phyloP scores from a whole-genome alignment of 2,329 filamentous ascomycete genomes.

The Fusarium camptoceras region DNA sequence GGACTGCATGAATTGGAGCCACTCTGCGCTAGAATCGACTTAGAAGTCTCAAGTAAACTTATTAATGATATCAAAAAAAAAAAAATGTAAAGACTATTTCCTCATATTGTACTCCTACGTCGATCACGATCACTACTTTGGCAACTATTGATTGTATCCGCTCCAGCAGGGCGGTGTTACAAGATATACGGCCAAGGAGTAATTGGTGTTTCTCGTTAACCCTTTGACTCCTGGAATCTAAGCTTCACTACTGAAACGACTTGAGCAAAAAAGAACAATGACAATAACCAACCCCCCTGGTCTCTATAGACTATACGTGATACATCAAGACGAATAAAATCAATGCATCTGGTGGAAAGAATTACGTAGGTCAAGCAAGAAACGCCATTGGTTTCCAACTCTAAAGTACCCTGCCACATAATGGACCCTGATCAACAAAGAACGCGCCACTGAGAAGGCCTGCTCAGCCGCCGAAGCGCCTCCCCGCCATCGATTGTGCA shows the following conservation, averaged over 20 bases:
- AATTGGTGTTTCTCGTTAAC: slow-evolving; percentile 5
- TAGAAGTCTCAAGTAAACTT: slow-evolving; percentile 5
- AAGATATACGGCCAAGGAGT: neutral
- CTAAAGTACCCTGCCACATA: slow-evolving; percentile 29
- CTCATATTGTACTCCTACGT: neutral
- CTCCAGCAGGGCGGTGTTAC: slow-evolving; percentile 13
- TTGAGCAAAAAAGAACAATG: neutral
- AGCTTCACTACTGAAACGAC: slow-evolving; percentile 1
- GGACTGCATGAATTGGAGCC: neutral
- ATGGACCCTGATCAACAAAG: slow-evolving; percentile 32
- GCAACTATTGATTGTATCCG: neutral
- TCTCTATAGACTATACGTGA: neutral
- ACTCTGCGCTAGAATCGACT: slow-evolving; percentile 8
- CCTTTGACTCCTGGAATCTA: slow-evolving; percentile 2
- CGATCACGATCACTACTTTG: neutral
- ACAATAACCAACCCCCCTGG: neutral
- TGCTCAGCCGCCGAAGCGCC: slow-evolving; percentile 39
- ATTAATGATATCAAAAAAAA: neutral
- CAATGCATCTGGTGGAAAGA: neutral
- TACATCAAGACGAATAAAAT: neutral
- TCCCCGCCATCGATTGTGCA: slow-evolving; percentile 21
- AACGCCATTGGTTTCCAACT: slow-evolving; percentile 34
- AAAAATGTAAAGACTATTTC: neutral
- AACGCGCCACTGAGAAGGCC: slow-evolving; percentile 34
- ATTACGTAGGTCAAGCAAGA: slow-evolving; percentile 13